These are phyloP conservation scores for Dorcoceras hygrometricum DNA, from an alignment of 257 asterid genomes.

Conservation along the genomic window DNA sequence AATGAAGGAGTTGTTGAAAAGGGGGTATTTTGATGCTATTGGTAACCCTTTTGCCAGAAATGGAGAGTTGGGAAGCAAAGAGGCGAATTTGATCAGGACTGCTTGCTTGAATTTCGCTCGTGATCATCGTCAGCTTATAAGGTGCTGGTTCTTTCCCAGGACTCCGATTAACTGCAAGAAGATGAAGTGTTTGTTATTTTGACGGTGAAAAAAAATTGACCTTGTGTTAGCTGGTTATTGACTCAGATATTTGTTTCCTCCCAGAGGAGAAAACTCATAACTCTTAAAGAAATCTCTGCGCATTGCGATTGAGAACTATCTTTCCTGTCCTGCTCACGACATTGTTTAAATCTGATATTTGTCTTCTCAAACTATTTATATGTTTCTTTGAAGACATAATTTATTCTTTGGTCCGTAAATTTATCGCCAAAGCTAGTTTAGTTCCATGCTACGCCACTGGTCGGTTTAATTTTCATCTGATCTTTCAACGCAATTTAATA, in stretches of 20 bases:
- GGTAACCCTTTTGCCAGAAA: conserved; percentile 56
- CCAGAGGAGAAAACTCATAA: background rate
- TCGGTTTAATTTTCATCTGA: no score
- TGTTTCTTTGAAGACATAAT: no score
- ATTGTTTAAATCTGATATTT: no score
- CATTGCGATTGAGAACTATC: no score
- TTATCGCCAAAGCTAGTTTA: no score
- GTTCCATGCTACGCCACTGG: no score
- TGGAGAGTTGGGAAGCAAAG: conserved; percentile 46
- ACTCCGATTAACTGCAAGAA: conserved; percentile 5
- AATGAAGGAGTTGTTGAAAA: conserved; percentile 49
- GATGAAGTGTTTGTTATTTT: conserved; percentile 29
- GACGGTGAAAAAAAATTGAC: conserved; percentile 1
- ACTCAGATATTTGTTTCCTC: background rate
- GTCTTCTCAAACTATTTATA: no score
- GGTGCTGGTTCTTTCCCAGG: conserved; percentile 38
- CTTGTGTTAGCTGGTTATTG: background rate
- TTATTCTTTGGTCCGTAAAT: no score
- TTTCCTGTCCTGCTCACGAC: no score
- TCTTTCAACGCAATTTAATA: no score
- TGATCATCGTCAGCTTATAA: conserved; percentile 56
- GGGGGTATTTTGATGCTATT: conserved; percentile 58
- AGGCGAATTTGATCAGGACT: conserved; percentile 61
- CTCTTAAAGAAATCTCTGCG: no score
- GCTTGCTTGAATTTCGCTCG: conserved; percentile 89